Conservation (phyloP, 2,329 filamentous ascomycete genomes). For the Diplodia sapinea region DNA sequence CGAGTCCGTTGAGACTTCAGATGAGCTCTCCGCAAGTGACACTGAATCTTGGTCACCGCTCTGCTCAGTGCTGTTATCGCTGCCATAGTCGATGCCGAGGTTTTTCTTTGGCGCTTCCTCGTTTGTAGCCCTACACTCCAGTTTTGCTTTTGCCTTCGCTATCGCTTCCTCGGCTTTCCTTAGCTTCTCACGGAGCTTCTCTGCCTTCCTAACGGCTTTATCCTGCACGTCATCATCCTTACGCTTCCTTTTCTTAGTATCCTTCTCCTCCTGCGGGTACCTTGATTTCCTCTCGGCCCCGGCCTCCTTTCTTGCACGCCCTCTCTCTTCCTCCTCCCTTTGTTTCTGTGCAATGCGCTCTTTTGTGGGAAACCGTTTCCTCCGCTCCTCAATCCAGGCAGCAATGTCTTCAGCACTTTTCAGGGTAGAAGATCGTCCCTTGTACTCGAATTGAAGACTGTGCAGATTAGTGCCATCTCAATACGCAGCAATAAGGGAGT, state of each 20-base stretch:
- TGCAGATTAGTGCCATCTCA: slow-evolving; percentile 34
- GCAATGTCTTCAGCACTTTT: slow-evolving; percentile 70
- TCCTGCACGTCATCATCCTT: slow-evolving; percentile 21
- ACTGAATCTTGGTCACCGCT: slow-evolving; percentile 35
- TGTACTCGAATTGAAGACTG: slow-evolving; percentile 57
- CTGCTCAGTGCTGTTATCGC: slow-evolving; percentile 39
- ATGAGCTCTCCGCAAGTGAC: slow-evolving; percentile 43
- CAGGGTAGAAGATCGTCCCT: slow-evolving; percentile 60
- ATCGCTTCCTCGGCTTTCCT: slow-evolving; percentile 38
- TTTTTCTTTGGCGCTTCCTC: slow-evolving; percentile 33
- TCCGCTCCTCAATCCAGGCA: slow-evolving; percentile 81
- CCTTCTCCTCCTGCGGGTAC: slow-evolving; percentile 5
- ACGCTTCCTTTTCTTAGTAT: slow-evolving; percentile 19
- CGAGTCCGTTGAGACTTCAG: slow-evolving; percentile 33
- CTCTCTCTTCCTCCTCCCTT: slow-evolving; percentile 47
- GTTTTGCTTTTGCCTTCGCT: neutral
- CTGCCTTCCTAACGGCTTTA: slow-evolving; percentile 38
- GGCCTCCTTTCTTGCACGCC: slow-evolving; percentile 27
- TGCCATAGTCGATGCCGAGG: slow-evolving; percentile 43
- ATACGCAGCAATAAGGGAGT: slow-evolving; percentile 30
- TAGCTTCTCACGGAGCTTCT: slow-evolving; percentile 43
- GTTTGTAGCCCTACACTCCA: neutral
- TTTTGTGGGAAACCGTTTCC: slow-evolving; percentile 79
- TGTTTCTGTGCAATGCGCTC: slow-evolving; percentile 70
- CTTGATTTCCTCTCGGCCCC: slow-evolving; percentile 13